A percentile compares a stretch with the other conserved stretches of the same genome.
These are phyloP conservation scores for Xylaria sp. DNA, from an alignment of 2,329 filamentous ascomycete species.

Conservation along the genomic window DNA sequence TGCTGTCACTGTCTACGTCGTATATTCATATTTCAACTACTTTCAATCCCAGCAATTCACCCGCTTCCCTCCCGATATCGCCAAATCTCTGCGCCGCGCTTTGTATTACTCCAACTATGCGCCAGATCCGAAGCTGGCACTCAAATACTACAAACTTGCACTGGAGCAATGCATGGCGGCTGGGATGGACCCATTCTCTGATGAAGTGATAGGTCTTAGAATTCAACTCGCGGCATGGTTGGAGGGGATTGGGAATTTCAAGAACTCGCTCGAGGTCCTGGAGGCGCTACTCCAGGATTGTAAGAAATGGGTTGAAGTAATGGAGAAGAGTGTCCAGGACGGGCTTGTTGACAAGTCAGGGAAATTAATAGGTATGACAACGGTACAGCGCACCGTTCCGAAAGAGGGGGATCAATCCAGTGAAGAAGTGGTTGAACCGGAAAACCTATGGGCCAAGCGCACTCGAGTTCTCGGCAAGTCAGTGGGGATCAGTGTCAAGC, in stretches of 20 bases:
- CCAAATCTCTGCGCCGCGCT: slow-evolving; percentile 81
- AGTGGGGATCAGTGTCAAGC: slow-evolving; percentile 81
- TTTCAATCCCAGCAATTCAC: slow-evolving; percentile 67
- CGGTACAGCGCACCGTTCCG: slow-evolving; percentile 18
- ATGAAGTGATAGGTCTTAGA: slow-evolving; percentile 90
- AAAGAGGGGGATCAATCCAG: slow-evolving; percentile 34
- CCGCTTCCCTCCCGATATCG: slow-evolving; percentile 73
- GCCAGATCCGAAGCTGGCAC: slow-evolving; percentile 77
- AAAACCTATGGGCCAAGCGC: slow-evolving; percentile 66
- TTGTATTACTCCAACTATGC: slow-evolving; percentile 86
- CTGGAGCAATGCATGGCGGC: slow-evolving; percentile 76
- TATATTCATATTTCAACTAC: slow-evolving; percentile 62
- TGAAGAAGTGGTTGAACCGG: slow-evolving; percentile 45
- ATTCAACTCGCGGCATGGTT: slow-evolving; percentile 83
- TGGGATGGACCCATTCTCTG: slow-evolving; percentile 86
- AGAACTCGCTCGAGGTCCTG: slow-evolving; percentile 78
- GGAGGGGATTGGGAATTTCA: slow-evolving; percentile 77
- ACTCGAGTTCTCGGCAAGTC: slow-evolving; percentile 77
- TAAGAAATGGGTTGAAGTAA: slow-evolving; percentile 65
- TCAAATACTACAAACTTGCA: slow-evolving; percentile 85
- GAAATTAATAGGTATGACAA: slow-evolving; percentile 42
- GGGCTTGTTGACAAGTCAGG: slow-evolving; percentile 57
- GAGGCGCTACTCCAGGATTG: slow-evolving; percentile 80
- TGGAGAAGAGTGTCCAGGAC: slow-evolving; percentile 62
- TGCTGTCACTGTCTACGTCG: slow-evolving; percentile 51